Percentiles rank a stretch among this genome's conserved stretches.
These are phyloP conservation scores for Pichia membranifaciens DNA, from an alignment of 805 yeast species.

Conservation along the genomic window DNA sequence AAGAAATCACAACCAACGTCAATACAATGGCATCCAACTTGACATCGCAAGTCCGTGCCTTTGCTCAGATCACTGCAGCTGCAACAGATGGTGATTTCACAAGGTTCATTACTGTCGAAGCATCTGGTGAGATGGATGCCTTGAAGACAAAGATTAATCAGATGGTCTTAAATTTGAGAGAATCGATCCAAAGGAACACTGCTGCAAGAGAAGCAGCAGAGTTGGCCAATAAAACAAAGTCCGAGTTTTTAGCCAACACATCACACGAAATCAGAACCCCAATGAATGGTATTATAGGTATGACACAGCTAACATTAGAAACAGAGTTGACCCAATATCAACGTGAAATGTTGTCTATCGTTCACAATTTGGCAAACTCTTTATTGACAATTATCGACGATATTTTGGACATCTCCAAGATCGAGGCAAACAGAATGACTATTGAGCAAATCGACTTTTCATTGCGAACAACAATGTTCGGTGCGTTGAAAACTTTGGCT, in stretches of 20 bases:
- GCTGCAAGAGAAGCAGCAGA: conserved; percentile 95
- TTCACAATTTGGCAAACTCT: conserved; percentile 81
- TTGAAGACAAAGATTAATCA: conserved; percentile 61
- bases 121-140: conserved; percentile 84
- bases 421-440: conserved; percentile 91
- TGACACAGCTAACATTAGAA: conserved; percentile 84
- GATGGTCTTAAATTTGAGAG: conserved; percentile 82
- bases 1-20: conserved; percentile 84
- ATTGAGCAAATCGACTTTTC: conserved; percentile 86
- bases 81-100: conserved; percentile 94
- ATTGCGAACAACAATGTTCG: conserved; percentile 80
- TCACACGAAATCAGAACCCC: conserved; percentile 89
- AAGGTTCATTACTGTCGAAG: conserved; percentile 84
- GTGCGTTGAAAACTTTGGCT: conserved; percentile 82
- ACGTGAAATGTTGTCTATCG: conserved; percentile 86
- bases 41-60: conserved; percentile 88
- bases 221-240: conserved; percentile 80
- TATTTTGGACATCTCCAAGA: conserved; percentile 85
- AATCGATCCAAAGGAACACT: conserved; percentile 84
- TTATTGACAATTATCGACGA: conserved; percentile 83
- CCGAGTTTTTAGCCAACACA: conserved; percentile 85
- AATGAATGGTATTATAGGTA: conserved; percentile 87
- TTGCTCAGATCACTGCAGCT: conserved; percentile 89
- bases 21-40: conserved; percentile 92
- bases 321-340: conserved; percentile 88